Base-by-base conservation (phyloP, 371 early-diverging fungal species). In the Quaeritorhiza haematococci region DNA sequence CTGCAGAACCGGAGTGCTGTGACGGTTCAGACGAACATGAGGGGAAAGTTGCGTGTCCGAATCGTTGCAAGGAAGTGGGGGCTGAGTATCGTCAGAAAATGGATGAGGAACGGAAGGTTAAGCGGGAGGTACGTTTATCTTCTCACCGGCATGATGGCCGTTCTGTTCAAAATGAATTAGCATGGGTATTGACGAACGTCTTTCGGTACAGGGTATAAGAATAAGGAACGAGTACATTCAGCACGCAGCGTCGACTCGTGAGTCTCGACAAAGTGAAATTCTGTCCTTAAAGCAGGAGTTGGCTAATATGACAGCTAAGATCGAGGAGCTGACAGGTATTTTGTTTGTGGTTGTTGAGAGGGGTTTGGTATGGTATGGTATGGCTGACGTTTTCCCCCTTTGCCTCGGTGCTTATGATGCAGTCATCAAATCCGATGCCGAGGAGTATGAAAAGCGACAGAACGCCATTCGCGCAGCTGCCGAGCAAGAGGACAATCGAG, bases 11-110 rank as follows among this genome's bases (percentile, higher is more conserved):
- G 17, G 89, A 89, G 45, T 96, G 97, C 68, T 96, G 97, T 62
- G 95, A 95, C 64, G 97, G 97, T 1, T 79, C 86, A 0, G 96
- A 96, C 61, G 97, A 96, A 67, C 82, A 75, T 54, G 68, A 69
- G 23, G 77, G 79, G 58, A 17, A 3, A 8, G 71, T 76, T 0
- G 27, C 52, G 4, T 96, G 97, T 57, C 85, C 86, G 17, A 78
- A 94, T 66, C 64, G 61, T 3, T 96, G 97, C 58, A 66, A 67
- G 21, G 67, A 82, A 50, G 68, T 82, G 2, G 90, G 83, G 1
- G 68, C 52, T 21, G 72, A 49, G 38, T 38, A 55, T 34, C 45
- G 55, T 28, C 59, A 63, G 51, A 41, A 55, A 42, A 33, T 49
- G 27, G 44, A 44, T 1, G 59, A 61, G 49, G 28, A 49, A 50